Conservation (phyloP, 192 early-diverging fungal species). For the Podila clonocystis region DNA sequence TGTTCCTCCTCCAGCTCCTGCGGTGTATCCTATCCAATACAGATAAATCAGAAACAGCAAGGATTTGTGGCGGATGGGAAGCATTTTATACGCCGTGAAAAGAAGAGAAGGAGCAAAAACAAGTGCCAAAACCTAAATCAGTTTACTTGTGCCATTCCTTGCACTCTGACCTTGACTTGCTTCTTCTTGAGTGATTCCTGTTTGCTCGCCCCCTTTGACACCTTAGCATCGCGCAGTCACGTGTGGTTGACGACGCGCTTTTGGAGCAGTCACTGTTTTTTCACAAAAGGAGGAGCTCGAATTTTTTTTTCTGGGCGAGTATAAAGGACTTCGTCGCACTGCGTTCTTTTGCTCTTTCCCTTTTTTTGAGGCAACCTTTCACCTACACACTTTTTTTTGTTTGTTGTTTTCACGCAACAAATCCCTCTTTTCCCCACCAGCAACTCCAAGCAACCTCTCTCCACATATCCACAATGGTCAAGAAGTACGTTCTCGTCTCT, state of each 20-base stretch:
- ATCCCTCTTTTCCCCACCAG: not conserved
- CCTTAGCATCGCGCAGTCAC: no score
- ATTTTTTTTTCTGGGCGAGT: not conserved
- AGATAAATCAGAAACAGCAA: no score
- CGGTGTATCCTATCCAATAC: no score
- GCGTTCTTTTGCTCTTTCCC: constrained; percentile 32
- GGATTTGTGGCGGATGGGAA: no score
- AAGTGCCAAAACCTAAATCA: no score
- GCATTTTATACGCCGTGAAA: no score
- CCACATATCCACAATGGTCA: constrained; percentile 32
- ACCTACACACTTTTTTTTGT: constrained; percentile 23
- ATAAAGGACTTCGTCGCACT: not conserved
- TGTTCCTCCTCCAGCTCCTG: no score
- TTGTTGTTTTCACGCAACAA: not conserved
- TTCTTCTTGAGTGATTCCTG: no score
- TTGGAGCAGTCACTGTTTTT: not conserved
- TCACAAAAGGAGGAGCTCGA: not conserved
- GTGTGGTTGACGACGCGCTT: not conserved
- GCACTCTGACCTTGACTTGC: no score
- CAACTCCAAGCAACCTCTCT: not conserved
- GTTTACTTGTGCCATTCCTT: no score
- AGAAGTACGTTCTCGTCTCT: constrained; percentile 97
- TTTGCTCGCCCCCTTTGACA: no score
- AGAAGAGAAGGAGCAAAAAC: no score
- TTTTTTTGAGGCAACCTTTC: constrained; percentile 35